Base-by-base conservation (phyloP, 768 basidiomycete species). In the Mycena indigotica region DNA sequence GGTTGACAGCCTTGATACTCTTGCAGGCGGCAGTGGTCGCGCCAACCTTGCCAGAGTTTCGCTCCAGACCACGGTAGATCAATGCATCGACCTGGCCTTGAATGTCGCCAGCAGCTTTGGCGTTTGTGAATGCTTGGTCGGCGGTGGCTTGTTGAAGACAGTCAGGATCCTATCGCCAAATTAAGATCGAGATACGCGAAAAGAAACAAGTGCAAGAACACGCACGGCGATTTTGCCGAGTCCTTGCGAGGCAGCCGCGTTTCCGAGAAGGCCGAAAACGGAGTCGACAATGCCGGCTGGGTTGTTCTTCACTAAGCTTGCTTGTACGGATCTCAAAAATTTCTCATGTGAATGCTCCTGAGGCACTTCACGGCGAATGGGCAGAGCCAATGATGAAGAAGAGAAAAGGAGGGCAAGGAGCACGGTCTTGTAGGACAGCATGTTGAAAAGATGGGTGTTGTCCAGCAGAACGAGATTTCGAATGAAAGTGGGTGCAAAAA, bases 61-160 rank as follows among this genome's bases (percentile, higher is more conserved):
- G 78, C 73, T 88, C 87, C 28, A 89, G 69, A 5, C 86, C 85
- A 50, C 85, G 79, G 73, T 73, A 88, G 59, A 84, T 81, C 62
- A 89, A 68, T 3, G 87, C 86, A 57, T 74, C 77, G 26, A 82
- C 79, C 75, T 78, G 77, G 26, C 84, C 84, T 24, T 78, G 70
- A 41, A 86, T 72, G 65, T 87, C 80, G 16, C 79, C 78, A 2
- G 77, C 79, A 13, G 83, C 81, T 69, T 88, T 88, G 40, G 86
- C 86, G 67, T 88, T 88, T 29, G 85, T 85, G 74, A 88, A 89
- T 0, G 87, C 87, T 66, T 83, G 84, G 64, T 87, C 85, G 45
- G 85, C 85, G 5, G 79, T 81, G 0, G 82, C 83, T 73, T 85
- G 84, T 65, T 87, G 86, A 19, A 88, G 75, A 67, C 86, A 88